Base-by-base conservation (phyloP, 2,329 filamentous ascomycete species). In the Epichloe hybrida region DNA sequence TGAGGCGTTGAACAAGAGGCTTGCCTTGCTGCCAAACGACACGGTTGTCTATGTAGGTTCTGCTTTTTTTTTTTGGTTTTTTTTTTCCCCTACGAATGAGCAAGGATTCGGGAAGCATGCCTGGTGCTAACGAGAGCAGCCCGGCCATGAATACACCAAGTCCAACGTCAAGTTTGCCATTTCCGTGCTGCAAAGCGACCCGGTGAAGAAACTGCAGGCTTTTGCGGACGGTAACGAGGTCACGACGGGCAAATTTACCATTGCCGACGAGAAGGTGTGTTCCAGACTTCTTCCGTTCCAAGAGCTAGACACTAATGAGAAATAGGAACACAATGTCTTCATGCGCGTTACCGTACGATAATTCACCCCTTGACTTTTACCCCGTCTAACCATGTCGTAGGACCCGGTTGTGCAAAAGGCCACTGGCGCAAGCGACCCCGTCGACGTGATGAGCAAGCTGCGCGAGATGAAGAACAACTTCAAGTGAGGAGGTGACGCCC, bases 81-180 rank as follows among this genome's bases (percentile, higher is more conserved):
- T 23, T 23, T 23, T 23, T 23, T 6, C 1, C 1, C 5, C 13
- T 6, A 17, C 13, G 39, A n/a, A 38, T 13, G 37, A 38, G 13
- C 13, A 38, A 38, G 13, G 13, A 38, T 13, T 41, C 15, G n/a
- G n/a, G n/a, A 12, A 41, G n/a, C 11, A 23, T 12, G 39, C 2
- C 21, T 34, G 31, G 6, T 21, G n/a, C 44, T 50, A 23, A 52
- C 11, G 15, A 6, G 51, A 7, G 21, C 54, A 91, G 84, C 90
- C 91, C 17, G 93, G 93, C 4, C 93, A 98, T 62, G 93, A 97
- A 67, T 98, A 98, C 71, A 98, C 93, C n/a, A 95, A 93, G 69
- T 79, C 84, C 48, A 98, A 98, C 62, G 88, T 93, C 61, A 88
- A 88, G 65, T 98, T 98, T 63, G 83, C 81, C 46, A 70, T 85